Percentiles rank a stretch among this genome's conserved stretches.
These are phyloP conservation scores for Xylariaceae sp. DNA, from an alignment of 2,329 filamentous ascomycete species.

Conservation along the genomic window DNA sequence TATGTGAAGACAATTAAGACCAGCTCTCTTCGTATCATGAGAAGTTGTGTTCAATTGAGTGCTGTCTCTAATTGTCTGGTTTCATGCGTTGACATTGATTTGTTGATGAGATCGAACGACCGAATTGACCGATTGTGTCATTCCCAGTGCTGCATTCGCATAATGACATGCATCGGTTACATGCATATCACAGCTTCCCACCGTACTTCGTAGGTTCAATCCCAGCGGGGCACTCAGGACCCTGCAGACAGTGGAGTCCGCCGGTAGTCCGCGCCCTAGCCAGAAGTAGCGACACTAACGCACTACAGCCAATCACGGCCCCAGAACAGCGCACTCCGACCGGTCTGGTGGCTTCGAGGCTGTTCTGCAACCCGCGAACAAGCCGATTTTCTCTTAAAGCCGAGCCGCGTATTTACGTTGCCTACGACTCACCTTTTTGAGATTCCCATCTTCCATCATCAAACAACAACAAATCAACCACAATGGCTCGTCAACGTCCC, in stretches of 20 bases:
- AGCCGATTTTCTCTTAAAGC: slow-evolving; percentile 16
- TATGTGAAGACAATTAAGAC: background rate
- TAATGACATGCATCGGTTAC: background rate
- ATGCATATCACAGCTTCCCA: background rate
- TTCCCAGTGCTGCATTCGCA: too few species aligned
- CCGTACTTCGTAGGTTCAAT: too few species aligned
- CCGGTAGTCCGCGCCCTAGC: too few species aligned
- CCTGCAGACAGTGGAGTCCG: too few species aligned
- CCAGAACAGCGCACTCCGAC: background rate
- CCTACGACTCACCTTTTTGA: background rate
- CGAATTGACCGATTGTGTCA: too few species aligned
- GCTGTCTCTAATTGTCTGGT: too few species aligned
- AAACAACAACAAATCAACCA: slow-evolving; percentile 24
- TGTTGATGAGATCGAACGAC: too few species aligned
- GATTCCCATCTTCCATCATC: background rate
- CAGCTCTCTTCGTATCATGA: background rate
- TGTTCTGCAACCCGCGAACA: background rate
- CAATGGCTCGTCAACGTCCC: slow-evolving; percentile 75
- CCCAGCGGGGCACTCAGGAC: too few species aligned
- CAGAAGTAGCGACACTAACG: too few species aligned
- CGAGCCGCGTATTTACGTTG: slow-evolving; percentile 6
- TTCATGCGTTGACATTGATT: too few species aligned
- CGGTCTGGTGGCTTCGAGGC: slow-evolving; percentile 14
- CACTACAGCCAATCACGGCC: background rate
- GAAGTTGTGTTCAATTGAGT: too few species aligned